Conservation (phyloP, 2,329 filamentous ascomycete species). For the Colletotrichum simmondsii region DNA sequence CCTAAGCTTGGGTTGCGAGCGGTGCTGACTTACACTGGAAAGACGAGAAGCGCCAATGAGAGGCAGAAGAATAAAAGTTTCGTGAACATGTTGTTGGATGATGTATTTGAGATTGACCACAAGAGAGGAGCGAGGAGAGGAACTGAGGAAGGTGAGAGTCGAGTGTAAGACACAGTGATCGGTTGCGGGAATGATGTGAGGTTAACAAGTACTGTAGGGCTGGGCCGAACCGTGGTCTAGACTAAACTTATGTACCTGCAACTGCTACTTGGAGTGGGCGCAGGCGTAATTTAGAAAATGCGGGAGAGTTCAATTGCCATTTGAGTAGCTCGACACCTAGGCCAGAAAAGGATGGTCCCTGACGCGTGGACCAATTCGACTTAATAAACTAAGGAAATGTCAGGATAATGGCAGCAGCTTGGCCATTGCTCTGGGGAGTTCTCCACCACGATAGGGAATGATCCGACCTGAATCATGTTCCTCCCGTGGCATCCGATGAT, state of each 20-base stretch:
- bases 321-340: neutral
- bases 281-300: neutral
- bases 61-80: neutral
- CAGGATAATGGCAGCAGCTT: neutral
- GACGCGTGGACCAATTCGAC: no score
- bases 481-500: neutral
- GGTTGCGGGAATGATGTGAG: neutral
- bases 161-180: neutral
- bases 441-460: neutral
- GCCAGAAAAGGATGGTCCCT: neutral
- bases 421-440: neutral
- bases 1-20: neutral
- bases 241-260: neutral
- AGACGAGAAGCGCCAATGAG: neutral
- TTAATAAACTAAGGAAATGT: neutral
- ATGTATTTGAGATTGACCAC: no score
- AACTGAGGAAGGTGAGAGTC: neutral
- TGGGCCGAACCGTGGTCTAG: neutral
- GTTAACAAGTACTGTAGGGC: neutral
- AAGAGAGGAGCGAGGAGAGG: neutral
- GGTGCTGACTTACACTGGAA: slow-evolving; percentile 4
- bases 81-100: neutral
- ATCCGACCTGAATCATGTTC: neutral
- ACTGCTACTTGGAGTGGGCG: neutral
- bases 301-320: neutral